Evolutionary conservation across 768 basidiomycete species (phyloP), one percentile per base, ranked within the genome.

Genomic region (Omphalotus guepiniiformis): DNA sequence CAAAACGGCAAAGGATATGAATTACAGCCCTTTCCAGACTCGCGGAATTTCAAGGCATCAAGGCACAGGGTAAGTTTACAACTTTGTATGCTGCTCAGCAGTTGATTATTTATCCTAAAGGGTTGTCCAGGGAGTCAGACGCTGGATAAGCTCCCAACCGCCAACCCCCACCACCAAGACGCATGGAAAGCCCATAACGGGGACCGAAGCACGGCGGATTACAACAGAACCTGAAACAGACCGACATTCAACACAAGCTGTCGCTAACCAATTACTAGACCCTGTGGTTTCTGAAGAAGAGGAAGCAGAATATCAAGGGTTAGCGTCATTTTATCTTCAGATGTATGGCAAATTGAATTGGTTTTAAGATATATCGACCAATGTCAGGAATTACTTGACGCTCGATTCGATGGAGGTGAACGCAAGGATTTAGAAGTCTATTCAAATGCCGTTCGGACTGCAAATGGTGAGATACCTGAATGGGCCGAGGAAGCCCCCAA

Each of bases 11-110:
- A 77, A 74, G 53, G 82, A 82, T 55, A 68, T 82, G 45, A 78
- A 83, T 36, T 72, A 80, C 39, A 92, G 88, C 57, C 91, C 91
- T 0, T 93, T 93, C 58, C 71, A 80, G 53, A 71, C 83, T 0
- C 80, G 80, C 43, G 75, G 79, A 28, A 71, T 69, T 37, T 54
- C 62, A 4, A 58, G 58, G 9, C 60, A 65, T 39, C 67, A 66
- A 16, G 67, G 68, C 25, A 64, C 74, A 18, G 62, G 69, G 63
- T 66, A 52, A 27, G 51, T 39, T 11, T 42, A 18, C 27, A n/a
- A n/a, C n/a, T n/a, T n/a, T n/a, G 16, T 19, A 11, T 21, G 11
- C 3, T 23, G 21, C 19, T 34, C 1, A 32, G 9, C 23, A 15
- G 19, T 16, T 34, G 30, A 37, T n/a, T 37, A 7, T 37, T 21